These are phyloP conservation scores for Cyanidiococcus yangmingshanensis DNA, from an alignment of 23 red algal species.

Conservation along the genomic window DNA sequence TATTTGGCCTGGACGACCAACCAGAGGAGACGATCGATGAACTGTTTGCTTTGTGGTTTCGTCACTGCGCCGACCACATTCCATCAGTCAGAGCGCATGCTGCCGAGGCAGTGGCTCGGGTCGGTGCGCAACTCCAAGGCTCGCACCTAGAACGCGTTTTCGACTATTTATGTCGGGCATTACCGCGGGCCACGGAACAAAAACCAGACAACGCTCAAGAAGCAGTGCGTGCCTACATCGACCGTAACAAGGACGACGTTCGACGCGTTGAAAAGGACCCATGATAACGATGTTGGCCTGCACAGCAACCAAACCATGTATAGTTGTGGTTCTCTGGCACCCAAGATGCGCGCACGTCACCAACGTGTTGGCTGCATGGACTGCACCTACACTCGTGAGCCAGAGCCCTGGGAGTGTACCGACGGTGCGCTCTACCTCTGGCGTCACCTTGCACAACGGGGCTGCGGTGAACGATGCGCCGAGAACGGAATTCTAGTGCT, in stretches of 20 bases:
- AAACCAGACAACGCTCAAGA: neutral
- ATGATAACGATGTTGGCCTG: slow-evolving; percentile 52
- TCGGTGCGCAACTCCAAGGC: slow-evolving; percentile 31
- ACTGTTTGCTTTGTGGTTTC: slow-evolving; percentile 36
- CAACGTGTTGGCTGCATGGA: slow-evolving; percentile 19
- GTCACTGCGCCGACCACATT: slow-evolving; percentile 69
- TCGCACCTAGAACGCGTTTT: slow-evolving; percentile 24
- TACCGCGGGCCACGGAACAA: neutral
- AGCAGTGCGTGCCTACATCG: slow-evolving; percentile 20
- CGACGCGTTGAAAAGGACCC: slow-evolving; percentile 32
- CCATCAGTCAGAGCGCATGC: slow-evolving; percentile 59
- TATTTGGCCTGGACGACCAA: slow-evolving; percentile 36
- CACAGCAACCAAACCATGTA: slow-evolving; percentile 87
- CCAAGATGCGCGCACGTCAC: slow-evolving; percentile 43
- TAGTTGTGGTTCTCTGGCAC: slow-evolving; percentile 82
- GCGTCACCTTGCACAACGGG: neutral
- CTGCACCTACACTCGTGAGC: neutral
- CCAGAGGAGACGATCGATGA: slow-evolving; percentile 8
- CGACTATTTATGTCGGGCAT: neutral
- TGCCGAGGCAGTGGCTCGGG: slow-evolving; percentile 45
- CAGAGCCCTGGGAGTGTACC: slow-evolving; percentile 37
- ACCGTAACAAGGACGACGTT: slow-evolving; percentile 33
- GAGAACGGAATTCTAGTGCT: neutral
- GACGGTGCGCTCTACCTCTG: slow-evolving; percentile 34
- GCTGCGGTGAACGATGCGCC: neutral